Evolutionary conservation across 768 basidiomycete species (phyloP).

Genomic region (Antrodiella citrinella): DNA sequence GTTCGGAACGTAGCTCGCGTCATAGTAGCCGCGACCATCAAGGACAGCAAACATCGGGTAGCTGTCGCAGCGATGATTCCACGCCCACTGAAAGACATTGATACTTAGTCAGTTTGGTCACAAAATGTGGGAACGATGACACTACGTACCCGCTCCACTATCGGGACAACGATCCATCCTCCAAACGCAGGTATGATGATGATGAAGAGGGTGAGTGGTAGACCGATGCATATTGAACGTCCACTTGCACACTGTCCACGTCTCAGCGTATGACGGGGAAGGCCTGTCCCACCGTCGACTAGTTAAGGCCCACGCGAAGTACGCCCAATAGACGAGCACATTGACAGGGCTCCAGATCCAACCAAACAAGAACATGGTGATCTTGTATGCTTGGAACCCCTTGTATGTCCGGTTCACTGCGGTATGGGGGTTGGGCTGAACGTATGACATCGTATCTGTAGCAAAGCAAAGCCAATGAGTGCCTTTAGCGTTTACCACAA

Average conservation of each 20-base stretch:
- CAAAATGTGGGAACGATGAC: neutral
- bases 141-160: conserved; percentile 5
- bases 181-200: conserved; percentile 11
- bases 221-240: conserved; percentile 2
- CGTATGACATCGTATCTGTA: conserved; percentile 4
- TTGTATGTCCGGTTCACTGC: conserved; percentile 3
- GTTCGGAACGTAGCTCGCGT: conserved; percentile 5
- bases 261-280: neutral
- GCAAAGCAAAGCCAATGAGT: too few species aligned
- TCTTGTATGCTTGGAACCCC: conserved; percentile 2
- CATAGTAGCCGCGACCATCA: conserved; percentile 6
- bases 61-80: conserved; percentile 10
- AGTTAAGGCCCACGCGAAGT: neutral
- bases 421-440: conserved; percentile 7
- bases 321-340: neutral
- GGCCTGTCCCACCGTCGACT: neutral
- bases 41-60: conserved; percentile 12
- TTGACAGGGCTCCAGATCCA: conserved; percentile 6
- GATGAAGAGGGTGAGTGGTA: conserved; percentile 2
- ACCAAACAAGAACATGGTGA: conserved; percentile 12
- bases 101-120: neutral
- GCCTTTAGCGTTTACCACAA: too few species aligned
- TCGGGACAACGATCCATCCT: conserved; percentile 7
- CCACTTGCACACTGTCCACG: neutral
- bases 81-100: conserved; percentile 2